phyloP scores from a whole-genome alignment of 177 flowering plant species.

The Vitis hybrid region DNA sequence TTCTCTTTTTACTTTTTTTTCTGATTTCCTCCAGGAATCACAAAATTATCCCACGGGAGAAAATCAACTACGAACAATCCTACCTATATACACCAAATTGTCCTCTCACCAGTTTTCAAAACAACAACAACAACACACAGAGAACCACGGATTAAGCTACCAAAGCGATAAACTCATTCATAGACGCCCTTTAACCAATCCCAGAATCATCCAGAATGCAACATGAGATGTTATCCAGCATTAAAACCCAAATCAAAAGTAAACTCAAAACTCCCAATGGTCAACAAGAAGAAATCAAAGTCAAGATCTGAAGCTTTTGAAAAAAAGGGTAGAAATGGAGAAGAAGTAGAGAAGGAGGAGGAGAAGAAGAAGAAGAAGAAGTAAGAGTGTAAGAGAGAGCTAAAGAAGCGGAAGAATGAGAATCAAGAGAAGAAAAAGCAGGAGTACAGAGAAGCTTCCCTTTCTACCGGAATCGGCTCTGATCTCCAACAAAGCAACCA shows the following conservation, averaged over 20 bases:
- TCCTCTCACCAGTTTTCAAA: neutral
- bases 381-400: neutral
- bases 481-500: conserved; percentile 32
- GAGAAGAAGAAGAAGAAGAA: neutral
- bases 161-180: neutral
- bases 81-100: conserved; percentile 10
- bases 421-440: conserved; percentile 42
- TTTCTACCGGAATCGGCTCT: conserved; percentile 39
- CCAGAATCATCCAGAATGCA: conserved; percentile 38
- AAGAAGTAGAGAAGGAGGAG: neutral
- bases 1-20: conserved; percentile 8
- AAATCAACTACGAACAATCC: conserved; percentile 3
- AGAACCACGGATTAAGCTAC: neutral
- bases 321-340: conserved; percentile 1
- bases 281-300: neutral
- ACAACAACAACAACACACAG: conserved; percentile 6
- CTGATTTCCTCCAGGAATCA: conserved; percentile 34
- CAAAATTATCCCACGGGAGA: conserved; percentile 37
- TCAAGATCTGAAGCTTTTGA: neutral
- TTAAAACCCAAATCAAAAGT: neutral
- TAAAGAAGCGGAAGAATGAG: conserved; percentile 41
- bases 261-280: neutral
- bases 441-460: conserved; percentile 43
- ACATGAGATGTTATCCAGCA: conserved; percentile 23
- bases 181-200: conserved; percentile 26